Evolutionary conservation across 2,329 filamentous ascomycete genomes (phyloP).

Genomic region (Pseudogymnoascus sp.): DNA sequence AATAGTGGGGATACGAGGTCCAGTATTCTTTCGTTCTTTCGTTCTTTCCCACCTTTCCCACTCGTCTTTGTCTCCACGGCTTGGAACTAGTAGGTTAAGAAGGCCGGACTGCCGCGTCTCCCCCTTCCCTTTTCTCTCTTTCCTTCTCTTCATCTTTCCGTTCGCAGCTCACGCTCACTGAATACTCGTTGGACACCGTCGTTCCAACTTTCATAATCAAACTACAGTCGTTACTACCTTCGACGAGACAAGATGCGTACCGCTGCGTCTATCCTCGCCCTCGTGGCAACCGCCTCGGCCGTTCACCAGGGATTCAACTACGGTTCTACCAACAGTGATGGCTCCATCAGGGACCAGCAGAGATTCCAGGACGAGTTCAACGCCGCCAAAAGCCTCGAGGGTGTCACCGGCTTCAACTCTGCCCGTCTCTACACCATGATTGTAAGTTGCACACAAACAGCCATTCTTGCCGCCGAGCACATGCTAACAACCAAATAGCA

Average conservation of each 20-base stretch:
- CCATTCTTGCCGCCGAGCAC: background rate
- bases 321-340: slow-evolving; percentile 52
- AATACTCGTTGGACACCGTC: background rate
- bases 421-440: slow-evolving; percentile 67
- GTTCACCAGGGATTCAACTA: slow-evolving; percentile 66
- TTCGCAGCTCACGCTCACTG: background rate
- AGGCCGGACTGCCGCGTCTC: background rate
- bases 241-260: slow-evolving; percentile 24
- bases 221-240: background rate
- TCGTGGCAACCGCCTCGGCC: slow-evolving; percentile 24
- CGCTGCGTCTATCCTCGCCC: slow-evolving; percentile 18
- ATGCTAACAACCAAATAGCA: slow-evolving; percentile 39
- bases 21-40: slow-evolving; percentile 3
- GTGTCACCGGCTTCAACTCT: slow-evolving; percentile 56
- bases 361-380: slow-evolving; percentile 67
- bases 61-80: background rate
- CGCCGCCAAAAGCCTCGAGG: slow-evolving; percentile 52
- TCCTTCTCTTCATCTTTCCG: background rate
- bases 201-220: background rate
- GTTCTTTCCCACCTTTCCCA: background rate
- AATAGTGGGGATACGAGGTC: slow-evolving; percentile 5
- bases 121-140: background rate
- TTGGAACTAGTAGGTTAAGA: background rate
- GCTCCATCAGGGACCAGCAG: slow-evolving; percentile 48
- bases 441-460: slow-evolving; percentile 32